A percentile compares a stretch with the other conserved stretches of the same genome.
Conservation (phyloP, 768 basidiomycete species). For the Tulasnella sp. region DNA sequence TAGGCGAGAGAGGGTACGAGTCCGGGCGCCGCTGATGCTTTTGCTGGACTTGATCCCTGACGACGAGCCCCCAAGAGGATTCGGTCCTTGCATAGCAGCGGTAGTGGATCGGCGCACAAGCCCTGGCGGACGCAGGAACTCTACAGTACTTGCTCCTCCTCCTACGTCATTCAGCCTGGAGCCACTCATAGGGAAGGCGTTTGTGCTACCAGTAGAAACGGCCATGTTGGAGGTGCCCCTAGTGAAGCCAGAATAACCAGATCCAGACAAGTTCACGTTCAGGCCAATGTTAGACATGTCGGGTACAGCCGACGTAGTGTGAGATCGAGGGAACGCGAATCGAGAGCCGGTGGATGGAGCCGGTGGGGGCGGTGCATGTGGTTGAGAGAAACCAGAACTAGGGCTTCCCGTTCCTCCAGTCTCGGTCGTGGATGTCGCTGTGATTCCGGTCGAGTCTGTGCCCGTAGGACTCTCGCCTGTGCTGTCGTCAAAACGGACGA, state of each 20-base stretch:
- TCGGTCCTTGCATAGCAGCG: background rate
- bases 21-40: background rate
- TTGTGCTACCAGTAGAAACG: background rate
- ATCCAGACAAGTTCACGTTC: conserved; percentile 9
- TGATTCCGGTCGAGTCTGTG: conserved; percentile 27
- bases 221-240: background rate
- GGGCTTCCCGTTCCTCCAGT: conserved; percentile 5
- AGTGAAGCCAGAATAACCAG: conserved; percentile 4
- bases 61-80: background rate
- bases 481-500: conserved; percentile 16
- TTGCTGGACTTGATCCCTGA: conserved; percentile 7
- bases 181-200: background rate
- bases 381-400: background rate
- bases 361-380: background rate
- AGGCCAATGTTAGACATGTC: conserved; percentile 5
- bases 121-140: too few relatives aligned
- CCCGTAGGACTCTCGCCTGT: conserved; percentile 42
- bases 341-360: conserved; percentile 9
- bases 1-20: conserved; percentile 2
- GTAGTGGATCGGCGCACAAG: background rate
- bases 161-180: background rate
- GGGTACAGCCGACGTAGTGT: conserved; percentile 3
- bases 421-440: conserved; percentile 15
- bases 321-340: conserved; percentile 7
- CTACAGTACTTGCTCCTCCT: too few relatives aligned